Conservation (phyloP, 1,284 basidiomycete species). For the Cryptococcus sp. region DNA sequence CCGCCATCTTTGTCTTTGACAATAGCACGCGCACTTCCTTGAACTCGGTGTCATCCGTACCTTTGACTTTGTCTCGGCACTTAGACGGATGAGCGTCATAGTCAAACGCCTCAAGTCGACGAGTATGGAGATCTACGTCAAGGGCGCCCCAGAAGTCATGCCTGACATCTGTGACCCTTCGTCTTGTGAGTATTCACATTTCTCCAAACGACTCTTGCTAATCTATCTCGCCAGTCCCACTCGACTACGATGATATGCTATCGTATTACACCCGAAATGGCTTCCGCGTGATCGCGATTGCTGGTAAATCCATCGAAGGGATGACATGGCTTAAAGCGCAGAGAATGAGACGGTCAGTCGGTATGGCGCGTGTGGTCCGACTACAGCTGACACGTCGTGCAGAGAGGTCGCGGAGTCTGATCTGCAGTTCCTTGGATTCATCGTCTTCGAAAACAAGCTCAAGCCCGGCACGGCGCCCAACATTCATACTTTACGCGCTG, state of each 20-base stretch:
- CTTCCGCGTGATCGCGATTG: conserved; percentile 97
- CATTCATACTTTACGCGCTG: conserved; percentile 82
- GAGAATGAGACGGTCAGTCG: conserved; percentile 80
- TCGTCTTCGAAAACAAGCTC: conserved; percentile 99
- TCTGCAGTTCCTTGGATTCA: conserved; percentile 88
- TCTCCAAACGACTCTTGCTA: background rate
- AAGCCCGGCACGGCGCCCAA: conserved; percentile 91
- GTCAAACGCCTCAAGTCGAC: conserved; percentile 91
- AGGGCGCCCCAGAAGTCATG: conserved; percentile 99
- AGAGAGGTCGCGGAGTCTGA: conserved; percentile 93
- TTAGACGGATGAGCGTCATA: conserved; percentile 95
- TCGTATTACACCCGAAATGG: conserved; percentile 97
- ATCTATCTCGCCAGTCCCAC: conserved; percentile 66
- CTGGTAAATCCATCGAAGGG: conserved; percentile 91
- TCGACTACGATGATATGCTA: conserved; percentile 94
- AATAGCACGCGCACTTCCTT: conserved; percentile 89
- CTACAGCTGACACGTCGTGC: conserved; percentile 10
- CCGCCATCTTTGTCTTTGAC: background rate
- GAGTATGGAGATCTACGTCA: conserved; percentile 97
- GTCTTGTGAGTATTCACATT: conserved; percentile 64
- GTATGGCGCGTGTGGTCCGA: background rate
- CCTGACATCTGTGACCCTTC: conserved; percentile 85
- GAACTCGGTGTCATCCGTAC: conserved; percentile 95
- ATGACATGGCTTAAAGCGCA: conserved; percentile 98
- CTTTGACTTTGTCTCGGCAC: conserved; percentile 92